These are phyloP conservation scores for Madurella fahalii DNA, from an alignment of 2,329 filamentous ascomycete species.

Conservation along the genomic window DNA sequence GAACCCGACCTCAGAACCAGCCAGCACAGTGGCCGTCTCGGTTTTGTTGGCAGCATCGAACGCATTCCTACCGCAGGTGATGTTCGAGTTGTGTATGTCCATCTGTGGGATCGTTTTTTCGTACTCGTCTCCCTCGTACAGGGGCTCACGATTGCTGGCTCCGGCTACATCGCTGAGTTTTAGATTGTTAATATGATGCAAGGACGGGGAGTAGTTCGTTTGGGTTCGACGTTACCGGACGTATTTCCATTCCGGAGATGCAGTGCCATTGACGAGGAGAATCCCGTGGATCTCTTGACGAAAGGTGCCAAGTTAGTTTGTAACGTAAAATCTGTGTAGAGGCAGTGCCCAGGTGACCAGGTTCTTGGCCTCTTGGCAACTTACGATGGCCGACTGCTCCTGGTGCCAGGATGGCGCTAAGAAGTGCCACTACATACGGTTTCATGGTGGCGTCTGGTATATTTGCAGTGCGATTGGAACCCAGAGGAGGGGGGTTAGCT, in stretches of 20 bases:
- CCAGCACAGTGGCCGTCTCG: constrained; percentile 17
- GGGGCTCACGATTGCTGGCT: neutral
- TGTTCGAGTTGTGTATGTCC: constrained; percentile 9
- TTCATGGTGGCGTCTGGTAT: constrained; percentile 4
- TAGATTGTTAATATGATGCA: neutral
- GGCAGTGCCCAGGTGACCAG: neutral
- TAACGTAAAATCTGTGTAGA: neutral
- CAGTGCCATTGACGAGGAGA: constrained; percentile 17
- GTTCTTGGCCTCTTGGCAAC: too few relatives aligned
- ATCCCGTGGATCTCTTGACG: constrained; percentile 13
- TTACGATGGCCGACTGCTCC: constrained; percentile 4
- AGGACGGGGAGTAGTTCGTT: neutral
- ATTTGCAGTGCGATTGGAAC: neutral
- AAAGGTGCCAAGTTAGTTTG: neutral
- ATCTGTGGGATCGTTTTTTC: constrained; percentile 2
- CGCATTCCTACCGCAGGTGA: constrained; percentile 17
- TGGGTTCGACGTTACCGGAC: constrained; percentile 3
- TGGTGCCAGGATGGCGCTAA: neutral
- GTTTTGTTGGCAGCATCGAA: constrained; percentile 12
- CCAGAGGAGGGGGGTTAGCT: too few relatives aligned
- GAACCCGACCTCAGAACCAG: constrained; percentile 19
- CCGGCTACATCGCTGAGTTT: neutral
- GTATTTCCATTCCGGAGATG: constrained; percentile 17
- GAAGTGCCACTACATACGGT: neutral
- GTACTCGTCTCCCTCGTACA: neutral